A percentile compares a stretch with the other conserved stretches of the same genome.
Conservation (phyloP, 306 rosid species). For the barrel medic (Medicago truncatula) region DNA sequence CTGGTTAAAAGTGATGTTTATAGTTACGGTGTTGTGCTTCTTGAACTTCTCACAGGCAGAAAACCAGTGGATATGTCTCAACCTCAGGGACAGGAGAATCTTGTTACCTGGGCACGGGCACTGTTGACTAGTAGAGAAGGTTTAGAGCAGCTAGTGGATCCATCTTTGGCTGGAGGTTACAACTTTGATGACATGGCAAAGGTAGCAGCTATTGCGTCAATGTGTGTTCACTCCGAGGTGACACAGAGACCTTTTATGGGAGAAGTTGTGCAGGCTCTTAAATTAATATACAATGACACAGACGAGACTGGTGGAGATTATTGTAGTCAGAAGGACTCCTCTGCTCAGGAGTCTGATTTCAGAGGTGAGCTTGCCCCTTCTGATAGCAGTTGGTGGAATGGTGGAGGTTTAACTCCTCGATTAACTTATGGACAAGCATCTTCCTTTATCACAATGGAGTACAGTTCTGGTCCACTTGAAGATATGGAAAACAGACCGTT, state of each 20-base stretch:
- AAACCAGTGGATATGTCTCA: slow-evolving; percentile 96
- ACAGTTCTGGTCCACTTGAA: slow-evolving; percentile 94
- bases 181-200: slow-evolving; percentile 94
- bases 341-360: slow-evolving; percentile 82
- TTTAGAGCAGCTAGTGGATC: slow-evolving; percentile 88
- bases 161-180: slow-evolving; percentile 74
- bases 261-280: slow-evolving; percentile 96
- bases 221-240: slow-evolving; percentile 94
- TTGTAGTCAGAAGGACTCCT: slow-evolving; percentile 85
- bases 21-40: slow-evolving; percentile 92
- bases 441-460: slow-evolving; percentile 90
- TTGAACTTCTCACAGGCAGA: slow-evolving; percentile 94
- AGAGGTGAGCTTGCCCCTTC: slow-evolving; percentile 81
- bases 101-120: slow-evolving; percentile 92
- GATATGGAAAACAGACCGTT: slow-evolving; percentile 85
- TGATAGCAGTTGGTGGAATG: slow-evolving; percentile 97
- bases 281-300: slow-evolving; percentile 83
- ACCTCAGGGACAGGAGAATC: slow-evolving; percentile 86
- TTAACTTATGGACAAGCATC: slow-evolving; percentile 81
- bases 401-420: slow-evolving; percentile 81
- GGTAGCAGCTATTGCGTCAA: slow-evolving; percentile 95
- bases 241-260: slow-evolving; percentile 97
- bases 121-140: slow-evolving; percentile 85
- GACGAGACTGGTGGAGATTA: slow-evolving; percentile 84
- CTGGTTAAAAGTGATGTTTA: slow-evolving; percentile 97